These are phyloP conservation scores for Kuraishia capsulata DNA, from an alignment of 805 yeast species.

Conservation along the genomic window DNA sequence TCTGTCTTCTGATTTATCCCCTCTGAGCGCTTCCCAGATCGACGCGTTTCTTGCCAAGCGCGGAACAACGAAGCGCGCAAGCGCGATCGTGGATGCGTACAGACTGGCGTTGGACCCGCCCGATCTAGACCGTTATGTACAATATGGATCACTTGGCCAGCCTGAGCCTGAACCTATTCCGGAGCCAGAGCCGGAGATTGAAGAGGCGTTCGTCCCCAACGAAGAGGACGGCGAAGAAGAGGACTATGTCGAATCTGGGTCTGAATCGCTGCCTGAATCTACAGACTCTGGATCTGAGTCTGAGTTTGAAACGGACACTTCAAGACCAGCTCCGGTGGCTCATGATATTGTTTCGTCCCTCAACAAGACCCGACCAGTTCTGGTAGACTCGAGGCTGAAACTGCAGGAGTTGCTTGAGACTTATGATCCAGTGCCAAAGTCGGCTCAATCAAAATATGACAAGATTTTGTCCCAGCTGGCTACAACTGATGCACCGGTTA, in stretches of 20 bases:
- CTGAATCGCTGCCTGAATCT: conserved; percentile 9
- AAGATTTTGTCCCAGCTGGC: background rate
- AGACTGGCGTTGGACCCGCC: conserved; percentile 23
- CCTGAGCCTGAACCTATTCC: conserved; percentile 3
- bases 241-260: conserved; percentile 7
- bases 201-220: background rate
- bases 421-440: background rate
- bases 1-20: conserved; percentile 34
- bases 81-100: conserved; percentile 6
- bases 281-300: conserved; percentile 7
- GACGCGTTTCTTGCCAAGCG: conserved; percentile 9
- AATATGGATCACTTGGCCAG: conserved; percentile 9
- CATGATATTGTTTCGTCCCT: background rate
- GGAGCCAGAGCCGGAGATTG: background rate
- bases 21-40: conserved; percentile 21
- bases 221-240: conserved; percentile 6
- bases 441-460: background rate
- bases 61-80: conserved; percentile 9
- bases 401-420: background rate
- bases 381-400: background rate
- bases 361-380: background rate
- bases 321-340: background rate
- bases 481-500: background rate
- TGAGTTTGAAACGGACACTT: conserved; percentile 4
- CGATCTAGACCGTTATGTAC: conserved; percentile 24